These are phyloP conservation scores for Purpureocillium lavendulum DNA, from an alignment of 2,329 filamentous ascomycete species.

Conservation along the genomic window DNA sequence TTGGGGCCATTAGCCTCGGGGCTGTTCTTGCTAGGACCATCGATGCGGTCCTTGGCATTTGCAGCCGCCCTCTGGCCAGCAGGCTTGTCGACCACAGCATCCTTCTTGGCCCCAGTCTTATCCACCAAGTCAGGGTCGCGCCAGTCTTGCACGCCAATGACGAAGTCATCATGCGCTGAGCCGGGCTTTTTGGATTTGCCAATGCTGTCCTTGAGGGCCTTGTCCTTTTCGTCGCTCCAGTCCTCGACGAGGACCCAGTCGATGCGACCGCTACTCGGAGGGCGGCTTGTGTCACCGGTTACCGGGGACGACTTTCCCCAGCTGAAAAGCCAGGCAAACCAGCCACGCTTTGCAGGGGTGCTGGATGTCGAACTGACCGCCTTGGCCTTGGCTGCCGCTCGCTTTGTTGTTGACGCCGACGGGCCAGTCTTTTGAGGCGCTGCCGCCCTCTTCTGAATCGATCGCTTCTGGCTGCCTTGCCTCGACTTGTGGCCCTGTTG, in stretches of 20 bases:
- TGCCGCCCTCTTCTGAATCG: too few relatives aligned
- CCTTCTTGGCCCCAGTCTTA: constrained; percentile 12
- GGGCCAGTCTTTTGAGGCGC: too few relatives aligned
- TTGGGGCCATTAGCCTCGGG: constrained; percentile 30
- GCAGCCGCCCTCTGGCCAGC: constrained; percentile 1
- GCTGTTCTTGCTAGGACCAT: constrained; percentile 3
- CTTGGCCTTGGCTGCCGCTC: constrained; percentile 19
- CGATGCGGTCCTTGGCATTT: constrained; percentile 2
- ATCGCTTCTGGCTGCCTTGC: constrained; percentile 10
- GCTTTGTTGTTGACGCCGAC: constrained; percentile 18
- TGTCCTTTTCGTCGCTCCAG: constrained; percentile 49
- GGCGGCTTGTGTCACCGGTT: constrained; percentile 47
- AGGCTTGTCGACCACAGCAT: constrained; percentile 4
- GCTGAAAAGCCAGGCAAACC: constrained; percentile 22
- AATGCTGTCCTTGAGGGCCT: constrained; percentile 30
- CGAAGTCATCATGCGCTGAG: constrained; percentile 42
- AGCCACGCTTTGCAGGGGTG: not conserved
- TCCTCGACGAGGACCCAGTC: constrained; percentile 66
- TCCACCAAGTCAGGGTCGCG: constrained; percentile 56
- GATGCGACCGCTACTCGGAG: constrained; percentile 64
- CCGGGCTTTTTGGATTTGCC: constrained; percentile 14
- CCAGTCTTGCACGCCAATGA: constrained; percentile 84
- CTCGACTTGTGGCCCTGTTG: constrained; percentile 35
- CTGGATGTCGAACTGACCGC: constrained; percentile 10
- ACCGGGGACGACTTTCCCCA: constrained; percentile 20